Conservation (phyloP, 495 filamentous ascomycete genomes). For the Penicillium verhagenii region DNA sequence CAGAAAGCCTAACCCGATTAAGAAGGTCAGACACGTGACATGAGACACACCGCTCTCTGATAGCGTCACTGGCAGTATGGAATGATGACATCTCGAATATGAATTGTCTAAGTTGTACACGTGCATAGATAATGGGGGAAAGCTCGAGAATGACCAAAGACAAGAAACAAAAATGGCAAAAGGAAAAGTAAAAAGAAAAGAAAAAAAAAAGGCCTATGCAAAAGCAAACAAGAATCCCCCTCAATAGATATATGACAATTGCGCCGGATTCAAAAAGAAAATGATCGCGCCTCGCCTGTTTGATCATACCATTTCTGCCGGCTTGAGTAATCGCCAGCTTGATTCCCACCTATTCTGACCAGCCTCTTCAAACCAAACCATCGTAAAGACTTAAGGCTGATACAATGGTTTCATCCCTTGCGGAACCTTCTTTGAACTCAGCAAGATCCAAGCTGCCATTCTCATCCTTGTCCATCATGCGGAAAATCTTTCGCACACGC, state of each 20-base stretch:
- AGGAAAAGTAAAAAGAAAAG: neutral
- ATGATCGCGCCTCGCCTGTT: neutral
- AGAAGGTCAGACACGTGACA: too few relatives aligned
- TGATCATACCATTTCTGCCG: neutral
- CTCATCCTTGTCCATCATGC: conserved; percentile 99
- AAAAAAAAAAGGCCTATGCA: neutral
- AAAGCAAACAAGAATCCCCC: neutral
- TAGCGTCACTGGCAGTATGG: too few relatives aligned
- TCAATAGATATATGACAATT: conserved; percentile 1
- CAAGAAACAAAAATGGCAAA: neutral
- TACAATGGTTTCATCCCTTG: conserved; percentile 98
- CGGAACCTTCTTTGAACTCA: conserved; percentile 98
- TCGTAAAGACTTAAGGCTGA: conserved; percentile 95
- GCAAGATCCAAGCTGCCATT: conserved; percentile 90
- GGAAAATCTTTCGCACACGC: conserved; percentile 95
- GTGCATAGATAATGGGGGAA: neutral
- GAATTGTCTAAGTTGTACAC: neutral
- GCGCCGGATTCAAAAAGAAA: conserved; percentile 1
- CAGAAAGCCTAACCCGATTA: too few relatives aligned
- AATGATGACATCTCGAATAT: neutral
- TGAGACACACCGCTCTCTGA: too few relatives aligned
- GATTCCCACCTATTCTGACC: too few relatives aligned
- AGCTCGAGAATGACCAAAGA: neutral
- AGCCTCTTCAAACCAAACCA: conserved; percentile 68
- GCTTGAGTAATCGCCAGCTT: too few relatives aligned